Evolutionary conservation across 208 protist genomes (phyloP), one percentile per base, ranked within the genome.

Genomic region (Leishmania amazonensis): DNA sequence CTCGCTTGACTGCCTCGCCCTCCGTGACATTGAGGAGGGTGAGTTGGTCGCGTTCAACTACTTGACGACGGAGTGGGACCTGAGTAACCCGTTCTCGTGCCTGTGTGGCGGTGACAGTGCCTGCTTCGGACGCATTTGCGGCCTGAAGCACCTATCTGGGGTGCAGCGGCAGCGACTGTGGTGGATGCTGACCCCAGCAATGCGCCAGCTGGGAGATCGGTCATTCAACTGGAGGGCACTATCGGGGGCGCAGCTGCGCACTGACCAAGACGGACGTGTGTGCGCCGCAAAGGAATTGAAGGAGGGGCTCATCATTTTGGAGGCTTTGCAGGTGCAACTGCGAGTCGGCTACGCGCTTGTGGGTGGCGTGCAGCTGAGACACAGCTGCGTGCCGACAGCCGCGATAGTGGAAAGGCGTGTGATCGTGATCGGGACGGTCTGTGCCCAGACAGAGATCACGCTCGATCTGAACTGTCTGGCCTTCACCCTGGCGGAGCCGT

Each of bases 21-120:
- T 96, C 42, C 93, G 93, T 31, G 86, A 92, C 75, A 96, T 97
- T 71, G 72, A 71, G 24, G 79, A 85, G 13, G 93, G 91, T 15
- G 95, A 96, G 81, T 24, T 95, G 78, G 91, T 97, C 78, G 89
- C 92, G 15, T 97, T 96, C 83, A 97, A 97, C 86, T 97, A 96
- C 88, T 86, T 97, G 38, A 92, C 91, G 19, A 97, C 95, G 51
- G 95, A 97, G 88, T 97, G 91, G 91, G 92, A 97, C 86, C 96
- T 97, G 95, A 90, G 90, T 84, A 89, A 71, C 17, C 93, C 95
- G 19, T 97, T 97, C 81, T 77, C 75, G 28, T 97, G 95, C 78
- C 77, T 94, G 40, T 97, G 95, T 84, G 87, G 88, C 5, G 68
- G 54, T 7, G 58, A 2, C 58, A 83, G 45, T 38, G 45, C 75